Evolutionary conservation across 2,329 filamentous ascomycete genomes (phyloP).

Genomic region (Apiospora koreana): DNA sequence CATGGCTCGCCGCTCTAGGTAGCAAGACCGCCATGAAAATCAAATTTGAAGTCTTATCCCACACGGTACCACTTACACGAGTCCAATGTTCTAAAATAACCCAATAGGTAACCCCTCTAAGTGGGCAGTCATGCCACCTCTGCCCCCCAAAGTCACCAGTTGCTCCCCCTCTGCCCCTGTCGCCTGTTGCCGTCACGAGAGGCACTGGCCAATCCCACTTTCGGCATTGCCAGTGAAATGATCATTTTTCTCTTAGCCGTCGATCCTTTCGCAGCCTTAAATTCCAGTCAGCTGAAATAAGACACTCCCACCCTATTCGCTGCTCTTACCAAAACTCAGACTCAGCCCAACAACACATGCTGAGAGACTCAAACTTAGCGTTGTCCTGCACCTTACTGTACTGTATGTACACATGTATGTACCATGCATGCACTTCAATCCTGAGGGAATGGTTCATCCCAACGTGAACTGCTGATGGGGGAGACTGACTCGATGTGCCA

Average conservation of each 20-base stretch:
- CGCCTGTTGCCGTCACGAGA: background rate
- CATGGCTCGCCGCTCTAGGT: background rate
- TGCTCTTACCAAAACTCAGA: background rate
- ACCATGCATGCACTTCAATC: background rate
- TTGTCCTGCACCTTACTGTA: background rate
- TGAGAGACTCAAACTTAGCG: background rate
- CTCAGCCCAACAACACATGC: background rate
- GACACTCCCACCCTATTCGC: background rate
- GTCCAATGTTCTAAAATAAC: background rate
- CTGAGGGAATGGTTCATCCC: background rate
- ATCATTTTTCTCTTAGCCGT: background rate
- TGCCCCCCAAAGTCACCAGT: background rate
- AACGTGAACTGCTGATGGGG: background rate
- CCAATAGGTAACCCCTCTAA: no score
- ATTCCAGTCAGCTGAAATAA: background rate
- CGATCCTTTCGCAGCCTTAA: slow-evolving; percentile 5
- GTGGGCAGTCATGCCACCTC: background rate
- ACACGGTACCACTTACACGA: background rate
- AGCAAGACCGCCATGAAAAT: background rate
- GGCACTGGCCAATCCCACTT: background rate
- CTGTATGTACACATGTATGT: no score
- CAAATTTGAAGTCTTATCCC: slow-evolving; percentile 1
- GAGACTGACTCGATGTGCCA: background rate
- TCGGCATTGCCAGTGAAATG: background rate
- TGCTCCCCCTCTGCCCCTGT: background rate